Evolutionary conservation across 2,329 filamentous ascomycete species (phyloP).

Genomic region (Biscogniauxia mediterranea): DNA sequence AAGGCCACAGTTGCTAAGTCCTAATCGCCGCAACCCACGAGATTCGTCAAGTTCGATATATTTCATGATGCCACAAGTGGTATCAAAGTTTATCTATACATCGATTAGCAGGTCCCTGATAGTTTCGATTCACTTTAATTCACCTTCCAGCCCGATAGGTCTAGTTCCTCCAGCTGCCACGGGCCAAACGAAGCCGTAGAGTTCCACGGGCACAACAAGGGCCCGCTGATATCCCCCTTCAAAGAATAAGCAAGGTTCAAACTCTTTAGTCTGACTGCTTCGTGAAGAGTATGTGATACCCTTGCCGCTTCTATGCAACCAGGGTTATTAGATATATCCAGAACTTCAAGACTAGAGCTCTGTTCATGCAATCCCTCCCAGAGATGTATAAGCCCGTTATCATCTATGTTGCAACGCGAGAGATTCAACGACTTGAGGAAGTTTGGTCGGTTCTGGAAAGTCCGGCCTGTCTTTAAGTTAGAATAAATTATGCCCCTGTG

Average conservation of each 20-base stretch:
- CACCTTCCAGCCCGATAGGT: conserved; percentile 55
- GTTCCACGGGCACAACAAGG: conserved; percentile 46
- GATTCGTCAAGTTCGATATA: conserved; percentile 44
- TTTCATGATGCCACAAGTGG: conserved; percentile 44
- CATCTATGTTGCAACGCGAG: conserved; percentile 50
- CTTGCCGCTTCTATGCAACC: conserved; percentile 50
- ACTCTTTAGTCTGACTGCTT: conserved; percentile 43
- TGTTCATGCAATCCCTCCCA: conserved; percentile 48
- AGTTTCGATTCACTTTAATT: conserved; percentile 13
- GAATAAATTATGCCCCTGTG: conserved; percentile 1
- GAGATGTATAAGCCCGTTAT: conserved; percentile 46
- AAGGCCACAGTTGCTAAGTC: conserved; percentile 52
- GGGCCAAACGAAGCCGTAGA: conserved; percentile 33
- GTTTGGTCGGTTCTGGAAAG: conserved; percentile 32
- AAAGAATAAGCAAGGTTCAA: conserved; percentile 52
- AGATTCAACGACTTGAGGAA: conserved; percentile 49
- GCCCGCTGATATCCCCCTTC: conserved; percentile 43
- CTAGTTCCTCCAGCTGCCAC: conserved; percentile 52
- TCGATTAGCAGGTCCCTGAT: conserved; percentile 8
- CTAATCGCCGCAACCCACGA: conserved; percentile 42
- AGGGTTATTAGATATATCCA: conserved; percentile 54
- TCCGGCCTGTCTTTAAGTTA: conserved; percentile 21
- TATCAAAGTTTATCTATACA: conserved; percentile 47
- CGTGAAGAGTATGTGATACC: conserved; percentile 43
- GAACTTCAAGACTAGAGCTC: conserved; percentile 42